Evolutionary conservation across 352 stramenopile species (phyloP).

Genomic region (Nothophytophthora sp.): DNA sequence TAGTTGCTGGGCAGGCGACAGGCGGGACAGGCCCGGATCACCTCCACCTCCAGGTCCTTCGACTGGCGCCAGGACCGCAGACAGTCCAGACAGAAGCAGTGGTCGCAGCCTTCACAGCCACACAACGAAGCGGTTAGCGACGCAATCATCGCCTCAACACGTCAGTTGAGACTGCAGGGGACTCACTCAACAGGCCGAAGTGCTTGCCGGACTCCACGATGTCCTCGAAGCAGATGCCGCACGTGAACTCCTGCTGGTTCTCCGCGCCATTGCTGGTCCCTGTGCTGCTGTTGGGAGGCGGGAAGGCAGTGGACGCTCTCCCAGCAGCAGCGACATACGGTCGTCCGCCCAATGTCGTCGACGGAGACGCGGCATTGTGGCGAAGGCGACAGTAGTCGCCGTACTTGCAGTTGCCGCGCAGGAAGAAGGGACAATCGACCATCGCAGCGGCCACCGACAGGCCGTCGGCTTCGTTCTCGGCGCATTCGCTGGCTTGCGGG

Average conservation of each 20-base stretch:
- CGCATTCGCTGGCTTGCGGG: slow-evolving; percentile 23
- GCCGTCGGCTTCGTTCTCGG: slow-evolving; percentile 29
- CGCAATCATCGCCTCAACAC: neutral
- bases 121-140: no score
- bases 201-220: slow-evolving; percentile 76
- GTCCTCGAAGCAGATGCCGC: slow-evolving; percentile 83
- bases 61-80: slow-evolving; percentile 70
- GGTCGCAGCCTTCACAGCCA: slow-evolving; percentile 46
- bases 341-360: neutral
- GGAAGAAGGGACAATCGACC: slow-evolving; percentile 77
- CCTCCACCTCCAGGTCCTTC: slow-evolving; percentile 73
- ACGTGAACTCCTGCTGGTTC: slow-evolving; percentile 60
- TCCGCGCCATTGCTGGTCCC: neutral
- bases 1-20: slow-evolving; percentile 72
- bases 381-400: slow-evolving; percentile 65
- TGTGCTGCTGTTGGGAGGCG: no score
- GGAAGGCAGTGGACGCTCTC: no score
- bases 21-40: slow-evolving; percentile 64
- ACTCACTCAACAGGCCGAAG: slow-evolving; percentile 77
- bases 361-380: slow-evolving; percentile 32
- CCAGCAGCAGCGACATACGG: no score
- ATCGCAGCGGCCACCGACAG: slow-evolving; percentile 52
- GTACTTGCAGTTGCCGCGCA: slow-evolving; percentile 78
- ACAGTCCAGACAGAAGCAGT: slow-evolving; percentile 82
- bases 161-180: neutral